Conservation (phyloP, 1,139 yeast species). For the Candida albicans region DNA sequence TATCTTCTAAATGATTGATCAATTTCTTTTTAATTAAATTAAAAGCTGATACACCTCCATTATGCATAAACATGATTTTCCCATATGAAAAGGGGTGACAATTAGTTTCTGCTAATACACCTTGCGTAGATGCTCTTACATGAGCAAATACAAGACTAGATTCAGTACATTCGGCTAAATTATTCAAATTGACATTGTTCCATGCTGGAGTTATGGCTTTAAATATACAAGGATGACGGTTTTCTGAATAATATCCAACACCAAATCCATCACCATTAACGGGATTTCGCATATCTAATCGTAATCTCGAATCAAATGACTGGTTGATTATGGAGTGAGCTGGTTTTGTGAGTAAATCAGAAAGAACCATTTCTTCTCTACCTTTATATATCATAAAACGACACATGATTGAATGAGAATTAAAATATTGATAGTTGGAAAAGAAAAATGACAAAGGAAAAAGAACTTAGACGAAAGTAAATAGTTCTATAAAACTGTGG, state of each 20-base stretch:
- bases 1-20: slow-evolving; percentile 72
- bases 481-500: not conserved
- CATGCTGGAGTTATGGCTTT: slow-evolving; percentile 97
- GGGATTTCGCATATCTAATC: slow-evolving; percentile 86
- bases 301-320: slow-evolving; percentile 84
- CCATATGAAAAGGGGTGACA: slow-evolving; percentile 94
- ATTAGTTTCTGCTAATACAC: slow-evolving; percentile 88
- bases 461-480: not conserved
- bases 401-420: slow-evolving; percentile 32
- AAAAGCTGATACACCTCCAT: slow-evolving; percentile 85
- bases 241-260: slow-evolving; percentile 84
- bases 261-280: slow-evolving; percentile 99
- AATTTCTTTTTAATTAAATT: slow-evolving; percentile 68
- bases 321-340: slow-evolving; percentile 97
- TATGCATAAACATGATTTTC: slow-evolving; percentile 92
- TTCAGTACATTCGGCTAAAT: slow-evolving; percentile 83
- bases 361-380: slow-evolving; percentile 75
- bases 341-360: slow-evolving; percentile 87
- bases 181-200: slow-evolving; percentile 89
- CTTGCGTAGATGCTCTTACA: slow-evolving; percentile 94
- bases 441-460: not conserved
- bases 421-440: not conserved
- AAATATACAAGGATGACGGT: slow-evolving; percentile 53
- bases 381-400: slow-evolving; percentile 54
- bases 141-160: slow-evolving; percentile 88